Evolutionary conservation across 257 asterid species (phyloP).

Genomic region (Cordia subcordata): DNA sequence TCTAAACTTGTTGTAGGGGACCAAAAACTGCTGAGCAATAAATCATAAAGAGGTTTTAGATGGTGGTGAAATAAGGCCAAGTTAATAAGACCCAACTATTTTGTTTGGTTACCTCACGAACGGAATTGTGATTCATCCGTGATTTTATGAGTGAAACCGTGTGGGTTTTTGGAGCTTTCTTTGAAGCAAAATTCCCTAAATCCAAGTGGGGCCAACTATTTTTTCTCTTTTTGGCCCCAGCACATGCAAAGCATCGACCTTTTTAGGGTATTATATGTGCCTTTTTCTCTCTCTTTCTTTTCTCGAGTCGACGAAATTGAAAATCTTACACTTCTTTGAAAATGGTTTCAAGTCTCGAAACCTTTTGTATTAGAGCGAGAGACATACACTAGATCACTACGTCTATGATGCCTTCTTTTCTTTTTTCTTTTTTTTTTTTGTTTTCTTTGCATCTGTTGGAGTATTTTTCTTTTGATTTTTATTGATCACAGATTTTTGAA

Average conservation of each 20-base stretch:
- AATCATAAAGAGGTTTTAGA: not conserved
- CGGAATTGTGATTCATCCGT: too few species aligned
- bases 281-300: too few species aligned
- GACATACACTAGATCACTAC: too few species aligned
- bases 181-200: slow-evolving; percentile 12
- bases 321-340: too few species aligned
- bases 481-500: not conserved
- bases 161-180: slow-evolving; percentile 15
- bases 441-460: not conserved
- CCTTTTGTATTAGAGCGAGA: too few species aligned
- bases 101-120: too few species aligned
- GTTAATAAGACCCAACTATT: too few species aligned
- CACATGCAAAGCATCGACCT: slow-evolving; percentile 28
- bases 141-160: not conserved
- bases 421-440: slow-evolving; percentile 2
- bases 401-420: slow-evolving; percentile 6
- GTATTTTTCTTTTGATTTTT: not conserved
- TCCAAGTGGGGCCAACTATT: slow-evolving; percentile 24
- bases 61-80: too few species aligned
- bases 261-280: too few species aligned
- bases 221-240: slow-evolving; percentile 12
- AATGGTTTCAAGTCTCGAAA: too few species aligned
- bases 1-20: slow-evolving; percentile 9
- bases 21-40: slow-evolving; percentile 8
- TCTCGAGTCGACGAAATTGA: too few species aligned